A percentile compares a stretch with the other conserved stretches of the same genome.
Conservation (phyloP, 2,329 filamentous ascomycete species). For the Bipolaris sorokiniana region DNA sequence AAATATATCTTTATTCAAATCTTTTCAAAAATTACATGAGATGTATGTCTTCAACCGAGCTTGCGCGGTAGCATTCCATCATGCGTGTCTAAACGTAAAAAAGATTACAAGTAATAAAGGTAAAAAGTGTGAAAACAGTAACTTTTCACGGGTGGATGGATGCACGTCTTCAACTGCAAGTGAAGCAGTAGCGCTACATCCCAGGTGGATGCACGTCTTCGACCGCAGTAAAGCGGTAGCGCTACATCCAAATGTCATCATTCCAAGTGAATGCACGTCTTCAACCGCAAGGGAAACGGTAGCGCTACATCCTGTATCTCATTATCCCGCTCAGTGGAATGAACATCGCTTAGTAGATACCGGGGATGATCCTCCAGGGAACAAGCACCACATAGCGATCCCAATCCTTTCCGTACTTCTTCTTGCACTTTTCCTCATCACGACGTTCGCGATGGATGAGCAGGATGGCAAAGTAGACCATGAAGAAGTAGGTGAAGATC, state of each 20-base stretch:
- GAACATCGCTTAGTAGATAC: conserved; percentile 68
- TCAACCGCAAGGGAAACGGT: conserved; percentile 14
- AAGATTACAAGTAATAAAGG: background rate
- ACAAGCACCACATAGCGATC: conserved; percentile 84
- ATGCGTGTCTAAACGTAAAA: background rate
- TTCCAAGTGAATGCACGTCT: conserved; percentile 1
- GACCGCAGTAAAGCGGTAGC: conserved; percentile 27
- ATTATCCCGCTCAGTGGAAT: background rate
- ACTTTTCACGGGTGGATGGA: background rate
- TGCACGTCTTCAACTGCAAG: conserved; percentile 12
- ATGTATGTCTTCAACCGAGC: conserved; percentile 37
- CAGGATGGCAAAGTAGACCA: conserved; percentile 87
- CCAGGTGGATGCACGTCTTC: background rate
- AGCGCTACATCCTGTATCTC: conserved; percentile 30
- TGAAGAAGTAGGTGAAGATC: conserved; percentile 91
- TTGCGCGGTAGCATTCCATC: conserved; percentile 26
- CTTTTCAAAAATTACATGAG: background rate
- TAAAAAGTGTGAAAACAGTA: no score
- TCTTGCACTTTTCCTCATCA: conserved; percentile 88
- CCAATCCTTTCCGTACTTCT: conserved; percentile 95
- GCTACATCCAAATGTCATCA: conserved; percentile 19
- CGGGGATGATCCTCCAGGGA: conserved; percentile 80
- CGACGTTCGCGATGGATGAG: conserved; percentile 84
- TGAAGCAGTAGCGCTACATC: conserved; percentile 36
- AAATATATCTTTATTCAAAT: background rate